phyloP scores from a whole-genome alignment of 129 eudicot species.

The Saposhnikovia divaricata region DNA sequence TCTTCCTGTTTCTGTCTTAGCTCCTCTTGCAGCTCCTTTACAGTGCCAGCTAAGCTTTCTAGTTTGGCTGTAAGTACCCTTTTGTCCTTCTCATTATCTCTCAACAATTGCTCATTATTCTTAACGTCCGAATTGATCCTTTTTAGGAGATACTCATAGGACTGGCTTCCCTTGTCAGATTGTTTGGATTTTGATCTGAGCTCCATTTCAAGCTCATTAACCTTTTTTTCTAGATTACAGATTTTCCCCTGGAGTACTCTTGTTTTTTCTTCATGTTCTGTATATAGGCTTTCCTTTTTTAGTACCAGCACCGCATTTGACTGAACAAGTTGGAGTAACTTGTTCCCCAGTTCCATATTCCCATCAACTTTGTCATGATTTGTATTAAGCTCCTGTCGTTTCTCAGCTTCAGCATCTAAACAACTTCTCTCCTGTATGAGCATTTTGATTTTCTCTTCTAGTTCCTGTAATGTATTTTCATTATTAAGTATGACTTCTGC shows the following conservation, averaged over 20 bases:
- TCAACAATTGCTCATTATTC: slow-evolving; percentile 37
- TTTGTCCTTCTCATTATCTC: slow-evolving; percentile 39
- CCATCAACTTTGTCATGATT: slow-evolving; percentile 47
- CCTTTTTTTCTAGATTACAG: slow-evolving; percentile 25
- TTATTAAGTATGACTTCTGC: slow-evolving; percentile 24
- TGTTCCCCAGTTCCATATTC: slow-evolving; percentile 37
- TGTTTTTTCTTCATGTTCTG: slow-evolving; percentile 37
- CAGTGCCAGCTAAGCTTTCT: slow-evolving; percentile 26
- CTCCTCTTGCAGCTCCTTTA: slow-evolving; percentile 26
- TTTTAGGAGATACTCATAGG: slow-evolving; percentile 34
- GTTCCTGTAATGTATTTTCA: slow-evolving; percentile 36
- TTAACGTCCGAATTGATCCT: slow-evolving; percentile 35
- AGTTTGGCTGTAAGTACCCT: slow-evolving; percentile 30
- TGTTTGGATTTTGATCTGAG: slow-evolving; percentile 38
- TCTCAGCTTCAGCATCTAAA: slow-evolving; percentile 33
- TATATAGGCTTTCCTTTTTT: slow-evolving; percentile 42
- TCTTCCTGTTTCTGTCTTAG: slow-evolving; percentile 22
- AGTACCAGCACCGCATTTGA: slow-evolving; percentile 30
- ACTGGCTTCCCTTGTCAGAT: slow-evolving; percentile 29
- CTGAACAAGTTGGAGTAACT: slow-evolving; percentile 41
- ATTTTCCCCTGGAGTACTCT: slow-evolving; percentile 34
- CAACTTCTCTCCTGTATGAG: slow-evolving; percentile 16
- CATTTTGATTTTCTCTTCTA: slow-evolving; percentile 33
- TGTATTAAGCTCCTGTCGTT: slow-evolving; percentile 21
- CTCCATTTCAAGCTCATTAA: slow-evolving; percentile 27